phyloP scores from a whole-genome alignment of 1,284 basidiomycete genomes.

The Austroboletus olivaceoglutinosus region DNA sequence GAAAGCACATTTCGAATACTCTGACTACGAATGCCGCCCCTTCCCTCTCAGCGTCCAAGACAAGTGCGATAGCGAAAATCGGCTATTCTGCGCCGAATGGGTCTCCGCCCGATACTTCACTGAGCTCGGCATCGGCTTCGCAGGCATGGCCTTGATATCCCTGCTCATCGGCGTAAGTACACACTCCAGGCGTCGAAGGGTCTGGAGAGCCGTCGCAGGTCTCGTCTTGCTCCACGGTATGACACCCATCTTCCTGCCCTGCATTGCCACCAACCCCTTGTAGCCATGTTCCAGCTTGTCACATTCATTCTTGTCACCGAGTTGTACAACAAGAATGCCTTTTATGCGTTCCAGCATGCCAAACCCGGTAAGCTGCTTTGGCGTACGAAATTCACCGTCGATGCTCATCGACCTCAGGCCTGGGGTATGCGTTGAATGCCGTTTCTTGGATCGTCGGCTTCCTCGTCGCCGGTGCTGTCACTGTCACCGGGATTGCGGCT shows the following conservation, averaged over 20 bases:
- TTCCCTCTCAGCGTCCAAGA: conserved; percentile 65
- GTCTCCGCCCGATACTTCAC: conserved; percentile 63
- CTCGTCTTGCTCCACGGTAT: conserved; percentile 60
- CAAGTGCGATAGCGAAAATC: conserved; percentile 60
- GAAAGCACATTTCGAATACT: conserved; percentile 48
- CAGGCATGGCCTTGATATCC: conserved; percentile 52
- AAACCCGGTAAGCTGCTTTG: conserved; percentile 50
- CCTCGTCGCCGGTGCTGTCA: conserved; percentile 50
- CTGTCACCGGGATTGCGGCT: conserved; percentile 64
- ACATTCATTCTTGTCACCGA: conserved; percentile 68
- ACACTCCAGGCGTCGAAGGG: conserved; percentile 64
- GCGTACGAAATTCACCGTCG: neutral
- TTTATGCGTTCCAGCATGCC: conserved; percentile 55
- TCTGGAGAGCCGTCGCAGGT: conserved; percentile 69
- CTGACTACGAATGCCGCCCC: conserved; percentile 57
- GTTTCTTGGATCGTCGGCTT: conserved; percentile 61
- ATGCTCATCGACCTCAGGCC: conserved; percentile 38
- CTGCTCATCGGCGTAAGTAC: conserved; percentile 70
- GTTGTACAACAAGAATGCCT: conserved; percentile 46
- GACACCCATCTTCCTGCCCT: conserved; percentile 13
- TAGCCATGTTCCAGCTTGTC: conserved; percentile 59
- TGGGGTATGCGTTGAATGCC: conserved; percentile 55
- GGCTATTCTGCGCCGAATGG: conserved; percentile 64
- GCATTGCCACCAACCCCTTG: neutral
- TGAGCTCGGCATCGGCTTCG: conserved; percentile 63